phyloP scores from a whole-genome alignment of 2,329 filamentous ascomycete genomes.

The Aspergillus thermomutatus region DNA sequence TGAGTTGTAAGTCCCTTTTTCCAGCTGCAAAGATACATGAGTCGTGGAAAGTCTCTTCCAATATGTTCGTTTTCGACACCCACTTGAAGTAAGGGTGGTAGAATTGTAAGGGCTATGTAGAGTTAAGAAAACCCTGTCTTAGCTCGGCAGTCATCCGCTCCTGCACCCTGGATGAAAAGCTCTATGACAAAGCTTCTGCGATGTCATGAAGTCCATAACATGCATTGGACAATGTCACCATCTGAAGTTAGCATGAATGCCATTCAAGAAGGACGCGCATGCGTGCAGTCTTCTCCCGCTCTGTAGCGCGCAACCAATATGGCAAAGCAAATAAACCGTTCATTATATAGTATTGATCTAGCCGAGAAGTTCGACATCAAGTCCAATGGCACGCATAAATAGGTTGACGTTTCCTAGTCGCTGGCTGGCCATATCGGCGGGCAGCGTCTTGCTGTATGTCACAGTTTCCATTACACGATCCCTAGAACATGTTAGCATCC shows the following conservation, averaged over 20 bases:
- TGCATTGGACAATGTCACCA: not conserved
- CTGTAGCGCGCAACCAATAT: not conserved
- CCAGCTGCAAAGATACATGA: not conserved
- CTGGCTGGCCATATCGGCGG: conserved; percentile 77
- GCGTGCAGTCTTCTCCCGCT: not conserved
- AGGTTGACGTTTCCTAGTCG: conserved; percentile 90
- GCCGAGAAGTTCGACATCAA: conserved; percentile 80
- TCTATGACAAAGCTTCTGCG: not conserved
- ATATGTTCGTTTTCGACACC: not conserved
- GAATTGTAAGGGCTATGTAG: not conserved
- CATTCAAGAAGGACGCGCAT: not conserved
- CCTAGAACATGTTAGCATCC: conserved; percentile 31
- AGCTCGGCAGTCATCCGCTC: not conserved
- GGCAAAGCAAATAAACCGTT: not conserved
- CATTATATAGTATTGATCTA: conserved; percentile 32
- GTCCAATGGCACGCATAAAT: conserved; percentile 97
- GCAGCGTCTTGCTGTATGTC: conserved; percentile 80
- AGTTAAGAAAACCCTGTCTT: not conserved
- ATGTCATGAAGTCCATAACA: not conserved
- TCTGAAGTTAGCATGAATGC: not conserved
- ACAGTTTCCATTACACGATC: conserved; percentile 97
- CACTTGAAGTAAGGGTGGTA: not conserved
- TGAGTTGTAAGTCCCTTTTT: not conserved
- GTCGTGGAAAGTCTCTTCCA: not conserved
- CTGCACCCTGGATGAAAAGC: not conserved